phyloP scores from a whole-genome alignment of 768 basidiomycete genomes.

The Xerocomellus dryophilus region DNA sequence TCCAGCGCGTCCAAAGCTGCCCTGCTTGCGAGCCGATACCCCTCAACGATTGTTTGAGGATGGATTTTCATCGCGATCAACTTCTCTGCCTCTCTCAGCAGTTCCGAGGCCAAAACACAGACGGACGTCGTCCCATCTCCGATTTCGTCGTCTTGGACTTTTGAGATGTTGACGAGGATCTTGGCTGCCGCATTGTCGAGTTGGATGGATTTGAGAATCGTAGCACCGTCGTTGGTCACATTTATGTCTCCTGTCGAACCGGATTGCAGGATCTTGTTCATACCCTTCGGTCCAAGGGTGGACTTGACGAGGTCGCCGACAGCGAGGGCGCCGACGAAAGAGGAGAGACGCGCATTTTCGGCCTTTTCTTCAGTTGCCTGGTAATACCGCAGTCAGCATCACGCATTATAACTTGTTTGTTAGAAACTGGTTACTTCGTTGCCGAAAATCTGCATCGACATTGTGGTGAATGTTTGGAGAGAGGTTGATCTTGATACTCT shows the following conservation, averaged over 20 bases:
- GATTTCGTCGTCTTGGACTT: slow-evolving; percentile 99
- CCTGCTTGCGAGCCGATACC: slow-evolving; percentile 86
- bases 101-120: slow-evolving; percentile 87
- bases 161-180: slow-evolving; percentile 98
- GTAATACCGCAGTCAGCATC: slow-evolving; percentile 3
- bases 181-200: slow-evolving; percentile 99
- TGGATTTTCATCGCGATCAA: slow-evolving; percentile 90
- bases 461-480: slow-evolving; percentile 1
- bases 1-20: slow-evolving; percentile 86
- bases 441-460: slow-evolving; percentile 67
- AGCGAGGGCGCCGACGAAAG: slow-evolving; percentile 95
- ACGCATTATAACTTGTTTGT: not conserved
- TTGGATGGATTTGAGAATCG: slow-evolving; percentile 95
- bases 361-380: slow-evolving; percentile 93
- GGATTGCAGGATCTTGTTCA: slow-evolving; percentile 99
- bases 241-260: slow-evolving; percentile 86
- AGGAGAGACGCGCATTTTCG: slow-evolving; percentile 96
- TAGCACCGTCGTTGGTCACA: slow-evolving; percentile 98
- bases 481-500: slow-evolving; percentile 2
- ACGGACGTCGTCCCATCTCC: slow-evolving; percentile 94
- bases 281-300: slow-evolving; percentile 97
- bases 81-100: slow-evolving; percentile 94
- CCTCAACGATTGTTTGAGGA: slow-evolving; percentile 97
- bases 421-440: slow-evolving; percentile 44
- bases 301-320: slow-evolving; percentile 98